These are phyloP conservation scores for Fusarium siculi DNA, from an alignment of 2,329 filamentous ascomycete genomes.

Conservation along the genomic window DNA sequence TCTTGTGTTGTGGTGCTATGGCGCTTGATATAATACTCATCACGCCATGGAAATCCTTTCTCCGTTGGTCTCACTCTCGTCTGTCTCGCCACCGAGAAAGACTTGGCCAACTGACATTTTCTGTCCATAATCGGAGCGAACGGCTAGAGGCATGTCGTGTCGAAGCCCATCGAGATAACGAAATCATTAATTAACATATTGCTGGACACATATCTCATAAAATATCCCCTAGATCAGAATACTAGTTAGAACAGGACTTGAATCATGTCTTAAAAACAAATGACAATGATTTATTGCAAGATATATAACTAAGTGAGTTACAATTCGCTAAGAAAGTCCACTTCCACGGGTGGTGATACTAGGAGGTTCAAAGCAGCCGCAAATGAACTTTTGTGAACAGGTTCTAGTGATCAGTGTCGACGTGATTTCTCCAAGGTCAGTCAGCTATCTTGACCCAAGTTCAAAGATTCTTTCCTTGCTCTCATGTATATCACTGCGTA, in stretches of 20 bases:
- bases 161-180: background rate
- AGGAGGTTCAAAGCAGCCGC: too few relatives aligned
- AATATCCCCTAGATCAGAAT: background rate
- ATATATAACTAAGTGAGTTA: background rate
- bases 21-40: background rate
- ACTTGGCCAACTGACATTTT: background rate
- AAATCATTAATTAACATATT: background rate
- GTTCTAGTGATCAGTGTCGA: background rate
- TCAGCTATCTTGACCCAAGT: background rate
- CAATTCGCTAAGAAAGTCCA: background rate
- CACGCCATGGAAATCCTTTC: background rate
- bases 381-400: rapidly evolving
- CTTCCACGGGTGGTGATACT: too few relatives aligned
- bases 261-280: background rate
- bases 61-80: background rate
- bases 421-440: background rate
- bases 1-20: background rate
- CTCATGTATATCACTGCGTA: too few relatives aligned
- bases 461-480: background rate
- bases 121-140: background rate
- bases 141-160: background rate
- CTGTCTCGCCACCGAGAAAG: background rate
- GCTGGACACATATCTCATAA: background rate
- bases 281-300: background rate
- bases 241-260: background rate